Evolutionary conservation across 164 flowering plant species (phyloP), one percentile per base, ranked within the genome.

Genomic region (Nymphaea colorata): DNA sequence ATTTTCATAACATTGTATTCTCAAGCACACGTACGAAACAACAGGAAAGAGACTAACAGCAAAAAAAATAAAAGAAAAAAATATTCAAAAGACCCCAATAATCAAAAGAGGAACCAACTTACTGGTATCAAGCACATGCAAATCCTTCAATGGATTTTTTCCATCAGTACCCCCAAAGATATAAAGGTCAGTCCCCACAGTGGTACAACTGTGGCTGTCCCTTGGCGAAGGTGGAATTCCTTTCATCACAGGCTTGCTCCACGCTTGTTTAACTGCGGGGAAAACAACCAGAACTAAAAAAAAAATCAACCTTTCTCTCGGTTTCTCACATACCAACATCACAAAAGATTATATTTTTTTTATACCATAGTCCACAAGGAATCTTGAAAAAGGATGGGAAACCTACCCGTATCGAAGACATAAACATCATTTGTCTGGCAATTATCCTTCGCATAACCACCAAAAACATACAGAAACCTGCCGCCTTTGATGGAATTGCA

Each of bases 141-240:
- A 78, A 84, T 94, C 99, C 67, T 76, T 83, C 7, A 94, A 91
- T 62, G 96, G 95, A 57, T 74, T 84, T 77, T 64, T 82, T 72
- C 99, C 99, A 82, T 94, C 96, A 42, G 97, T 94, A 67, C 99
- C 99, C 69, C 99, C 99, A 79, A 91, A 94, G 17, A 94, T 88
- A 79, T 78, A 89, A 55, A 94, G 83, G 77, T 87, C 85, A 69
- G 88, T 89, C 43, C 92, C 97, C 61, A 94, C 87, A 44, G 89
- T 74, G 1, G 97, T 91, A 69, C 95, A 94, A 64, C 82, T 91
- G 73, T 94, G 99, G 75, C 99, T 91, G 67, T 94, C 99, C 72
- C 97, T 83, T 8, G 95, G 96, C 64, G 79, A 71, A 44, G 99
- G 99, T 7, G 87, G 88, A 7, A 47, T 72, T n/a, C 99, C 99